Conservation (phyloP, 2,329 filamentous ascomycete species). For the Sclerotinia trifoliorum region DNA sequence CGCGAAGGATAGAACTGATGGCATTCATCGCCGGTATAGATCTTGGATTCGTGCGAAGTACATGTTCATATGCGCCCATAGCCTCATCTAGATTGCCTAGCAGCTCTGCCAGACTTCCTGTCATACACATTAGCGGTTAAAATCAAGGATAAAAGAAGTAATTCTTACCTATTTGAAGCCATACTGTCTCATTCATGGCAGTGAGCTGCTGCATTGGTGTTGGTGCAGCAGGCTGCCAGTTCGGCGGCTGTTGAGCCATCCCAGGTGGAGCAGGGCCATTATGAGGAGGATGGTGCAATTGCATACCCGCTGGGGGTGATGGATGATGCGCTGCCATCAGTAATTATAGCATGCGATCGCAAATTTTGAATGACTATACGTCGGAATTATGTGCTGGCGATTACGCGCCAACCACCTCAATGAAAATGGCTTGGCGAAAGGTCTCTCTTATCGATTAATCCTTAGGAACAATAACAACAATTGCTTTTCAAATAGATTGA, state of each 20-base stretch:
- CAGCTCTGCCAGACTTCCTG: slow-evolving; percentile 82
- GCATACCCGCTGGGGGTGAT: slow-evolving; percentile 57
- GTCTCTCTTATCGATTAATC: not conserved
- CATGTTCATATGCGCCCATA: slow-evolving; percentile 86
- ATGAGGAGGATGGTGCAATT: slow-evolving; percentile 37
- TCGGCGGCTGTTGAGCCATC: slow-evolving; percentile 34
- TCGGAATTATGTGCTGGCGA: slow-evolving; percentile 18
- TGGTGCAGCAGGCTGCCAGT: slow-evolving; percentile 42
- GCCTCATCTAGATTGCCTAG: slow-evolving; percentile 87
- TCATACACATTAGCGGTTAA: slow-evolving; percentile 38
- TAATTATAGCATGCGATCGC: slow-evolving; percentile 16
- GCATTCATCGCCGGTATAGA: slow-evolving; percentile 91
- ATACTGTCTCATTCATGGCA: slow-evolving; percentile 80
- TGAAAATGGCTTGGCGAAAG: slow-evolving; percentile 12
- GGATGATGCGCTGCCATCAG: slow-evolving; percentile 41
- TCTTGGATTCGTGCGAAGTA: slow-evolving; percentile 80
- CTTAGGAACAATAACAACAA: slow-evolving; percentile 11
- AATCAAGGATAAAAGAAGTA: not conserved
- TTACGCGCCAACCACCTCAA: slow-evolving; percentile 21
- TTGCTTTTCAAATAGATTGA: not conserved
- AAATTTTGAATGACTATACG: not conserved
- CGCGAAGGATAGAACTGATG: slow-evolving; percentile 86
- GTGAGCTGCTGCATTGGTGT: slow-evolving; percentile 65
- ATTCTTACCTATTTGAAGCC: slow-evolving; percentile 84
- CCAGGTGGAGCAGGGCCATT: slow-evolving; percentile 36